Evolutionary conservation across 257 asterid genomes (phyloP).

Genomic region (Gardenia jasminoides): DNA sequence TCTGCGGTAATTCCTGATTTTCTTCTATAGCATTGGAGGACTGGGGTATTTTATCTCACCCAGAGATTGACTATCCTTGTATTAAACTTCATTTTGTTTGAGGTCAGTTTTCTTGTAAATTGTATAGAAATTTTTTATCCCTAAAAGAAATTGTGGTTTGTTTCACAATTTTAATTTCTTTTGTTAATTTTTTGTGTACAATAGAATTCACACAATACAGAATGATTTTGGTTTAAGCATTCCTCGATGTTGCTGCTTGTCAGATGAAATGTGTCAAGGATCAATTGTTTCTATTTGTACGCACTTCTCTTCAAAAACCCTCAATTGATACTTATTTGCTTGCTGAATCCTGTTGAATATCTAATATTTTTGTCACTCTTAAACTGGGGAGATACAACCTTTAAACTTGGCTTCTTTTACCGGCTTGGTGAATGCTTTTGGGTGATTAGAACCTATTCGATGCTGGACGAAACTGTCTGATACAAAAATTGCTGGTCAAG

Average conservation of each 20-base stretch:
- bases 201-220: slow-evolving; percentile 6
- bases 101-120: slow-evolving; percentile 21
- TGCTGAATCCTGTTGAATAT: background rate
- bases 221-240: slow-evolving; percentile 12
- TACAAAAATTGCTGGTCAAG: too few species aligned
- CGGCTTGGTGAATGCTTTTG: background rate
- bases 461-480: too few species aligned
- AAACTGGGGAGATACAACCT: background rate
- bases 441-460: too few species aligned
- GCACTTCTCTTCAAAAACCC: too few species aligned
- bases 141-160: background rate
- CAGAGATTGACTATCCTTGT: background rate
- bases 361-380: background rate
- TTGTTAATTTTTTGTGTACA: slow-evolving; percentile 1
- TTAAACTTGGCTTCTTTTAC: background rate
- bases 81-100: background rate
- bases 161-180: background rate
- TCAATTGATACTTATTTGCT: background rate
- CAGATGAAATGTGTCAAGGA: background rate
- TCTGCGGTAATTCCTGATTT: slow-evolving; percentile 80
- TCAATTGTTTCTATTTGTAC: background rate
- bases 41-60: background rate
- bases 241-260: slow-evolving; percentile 1
- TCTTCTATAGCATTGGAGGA: slow-evolving; percentile 56
- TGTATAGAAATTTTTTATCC: slow-evolving; percentile 3